Conservation (phyloP, 441 rosid species). For the Arabidopsis lyrata region DNA sequence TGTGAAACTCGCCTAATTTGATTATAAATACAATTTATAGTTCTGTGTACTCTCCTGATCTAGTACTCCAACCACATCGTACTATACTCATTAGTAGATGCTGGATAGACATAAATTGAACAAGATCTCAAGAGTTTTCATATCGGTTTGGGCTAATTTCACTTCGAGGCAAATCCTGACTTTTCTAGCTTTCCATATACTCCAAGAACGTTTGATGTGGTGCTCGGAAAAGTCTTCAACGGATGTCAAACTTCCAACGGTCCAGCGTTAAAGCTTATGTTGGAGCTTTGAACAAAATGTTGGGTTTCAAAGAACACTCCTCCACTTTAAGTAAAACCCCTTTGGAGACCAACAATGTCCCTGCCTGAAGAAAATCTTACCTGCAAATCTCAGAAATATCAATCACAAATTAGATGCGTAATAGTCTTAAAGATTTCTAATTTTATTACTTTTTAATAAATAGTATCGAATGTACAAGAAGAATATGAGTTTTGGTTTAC, state of each 20-base stretch:
- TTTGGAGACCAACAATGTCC: conserved; percentile 42
- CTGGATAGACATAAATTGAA: too few relatives aligned
- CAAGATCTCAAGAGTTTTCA: too few relatives aligned
- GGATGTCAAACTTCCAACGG: background rate
- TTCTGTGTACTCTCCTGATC: too few relatives aligned
- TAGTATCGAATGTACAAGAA: background rate
- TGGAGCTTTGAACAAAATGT: conserved; percentile 83
- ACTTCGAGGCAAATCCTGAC: too few relatives aligned
- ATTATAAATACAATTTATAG: too few relatives aligned
- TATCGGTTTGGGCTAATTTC: too few relatives aligned
- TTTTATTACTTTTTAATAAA: background rate
- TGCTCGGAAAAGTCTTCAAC: too few relatives aligned
- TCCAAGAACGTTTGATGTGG: too few relatives aligned
- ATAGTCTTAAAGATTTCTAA: background rate
- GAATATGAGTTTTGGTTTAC: background rate
- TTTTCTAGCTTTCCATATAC: too few relatives aligned
- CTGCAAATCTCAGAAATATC: conserved; percentile 5
- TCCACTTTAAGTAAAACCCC: conserved; percentile 25
- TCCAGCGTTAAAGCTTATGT: conserved; percentile 88
- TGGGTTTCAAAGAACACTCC: conserved; percentile 54
- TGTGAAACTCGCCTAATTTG: too few relatives aligned
- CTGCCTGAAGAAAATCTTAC: conserved; percentile 43
- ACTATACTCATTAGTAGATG: too few relatives aligned
- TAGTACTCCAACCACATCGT: too few relatives aligned
- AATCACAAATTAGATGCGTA: background rate